phyloP scores from a whole-genome alignment of 2,329 filamentous ascomycete genomes.

The Colletotrichum viniferum region DNA sequence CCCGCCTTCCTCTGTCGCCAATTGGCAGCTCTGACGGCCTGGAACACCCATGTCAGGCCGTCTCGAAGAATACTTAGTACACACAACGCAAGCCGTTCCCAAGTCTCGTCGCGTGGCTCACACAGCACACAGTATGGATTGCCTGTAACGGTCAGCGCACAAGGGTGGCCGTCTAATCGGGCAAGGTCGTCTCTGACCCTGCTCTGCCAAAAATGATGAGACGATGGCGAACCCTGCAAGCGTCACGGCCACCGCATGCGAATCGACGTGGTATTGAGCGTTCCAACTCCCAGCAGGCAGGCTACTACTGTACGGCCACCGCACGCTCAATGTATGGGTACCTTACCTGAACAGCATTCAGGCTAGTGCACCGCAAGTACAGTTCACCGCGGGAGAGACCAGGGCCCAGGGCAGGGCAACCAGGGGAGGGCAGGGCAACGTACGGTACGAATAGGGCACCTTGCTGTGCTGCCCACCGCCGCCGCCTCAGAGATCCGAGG shows the following conservation, averaged over 20 bases:
- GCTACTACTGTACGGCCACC: background rate
- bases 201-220: conserved; percentile 10
- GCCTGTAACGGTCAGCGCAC: background rate
- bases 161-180: conserved; percentile 5
- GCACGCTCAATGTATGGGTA: conserved; percentile 5
- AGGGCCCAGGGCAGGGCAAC: background rate
- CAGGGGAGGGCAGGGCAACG: background rate
- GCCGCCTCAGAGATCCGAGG: conserved; percentile 19
- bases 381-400: background rate
- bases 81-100: background rate
- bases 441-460: conserved; percentile 1
- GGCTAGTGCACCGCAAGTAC: background rate
- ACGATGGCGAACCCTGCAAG: conserved; percentile 15
- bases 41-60: background rate
- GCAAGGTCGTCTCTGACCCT: background rate
- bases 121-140: background rate
- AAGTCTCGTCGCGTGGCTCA: background rate
- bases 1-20: background rate
- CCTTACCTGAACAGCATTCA: background rate
- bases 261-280: conserved; percentile 9
- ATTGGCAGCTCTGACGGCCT: background rate
- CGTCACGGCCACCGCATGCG: conserved; percentile 8
- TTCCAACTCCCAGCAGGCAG: background rate
- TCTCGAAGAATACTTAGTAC: background rate
- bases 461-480: background rate